Evolutionary conservation across 2,329 filamentous ascomycete genomes (phyloP).

Genomic region (Colletotrichum tanaceti): DNA sequence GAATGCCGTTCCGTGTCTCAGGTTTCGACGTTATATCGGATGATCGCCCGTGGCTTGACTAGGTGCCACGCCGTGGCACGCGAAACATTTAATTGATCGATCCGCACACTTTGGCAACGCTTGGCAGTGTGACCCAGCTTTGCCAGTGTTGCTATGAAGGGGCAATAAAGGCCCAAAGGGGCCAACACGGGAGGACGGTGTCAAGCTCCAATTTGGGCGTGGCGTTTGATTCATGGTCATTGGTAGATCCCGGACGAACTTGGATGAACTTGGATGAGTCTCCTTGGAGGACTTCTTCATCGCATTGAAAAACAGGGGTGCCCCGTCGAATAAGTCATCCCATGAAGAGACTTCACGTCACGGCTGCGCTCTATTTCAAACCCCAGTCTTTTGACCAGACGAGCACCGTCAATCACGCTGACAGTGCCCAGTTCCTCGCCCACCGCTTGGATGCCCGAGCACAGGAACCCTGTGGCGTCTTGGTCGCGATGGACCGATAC

Average conservation of each 20-base stretch:
- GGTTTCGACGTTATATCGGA: slow-evolving; percentile 5
- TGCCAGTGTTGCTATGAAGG: slow-evolving; percentile 4
- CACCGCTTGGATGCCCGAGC: slow-evolving; percentile 20
- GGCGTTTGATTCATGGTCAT: not conserved
- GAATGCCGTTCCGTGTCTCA: slow-evolving; percentile 31
- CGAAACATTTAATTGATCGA: slow-evolving; percentile 9
- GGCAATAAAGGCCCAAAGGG: not conserved
- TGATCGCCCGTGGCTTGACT: slow-evolving; percentile 17
- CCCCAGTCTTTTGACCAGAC: slow-evolving; percentile 11
- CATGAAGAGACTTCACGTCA: not conserved
- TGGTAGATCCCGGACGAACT: slow-evolving; percentile 15
- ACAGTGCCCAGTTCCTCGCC: slow-evolving; percentile 24
- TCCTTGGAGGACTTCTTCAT: not conserved
- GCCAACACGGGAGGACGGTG: slow-evolving; percentile 9
- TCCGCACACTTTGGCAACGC: slow-evolving; percentile 22
- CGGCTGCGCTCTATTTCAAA: not conserved
- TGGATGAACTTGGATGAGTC: not conserved
- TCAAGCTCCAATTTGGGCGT: not conserved
- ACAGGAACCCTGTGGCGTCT: not conserved
- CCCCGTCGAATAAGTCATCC: slow-evolving; percentile 27
- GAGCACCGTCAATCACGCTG: slow-evolving; percentile 32
- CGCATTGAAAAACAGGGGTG: slow-evolving; percentile 31
- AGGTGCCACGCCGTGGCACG: slow-evolving; percentile 4
- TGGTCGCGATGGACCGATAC: slow-evolving; percentile 15
- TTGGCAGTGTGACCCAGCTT: slow-evolving; percentile 35